Conservation (phyloP, 2,329 filamentous ascomycete species). For the Metarhizium album region DNA sequence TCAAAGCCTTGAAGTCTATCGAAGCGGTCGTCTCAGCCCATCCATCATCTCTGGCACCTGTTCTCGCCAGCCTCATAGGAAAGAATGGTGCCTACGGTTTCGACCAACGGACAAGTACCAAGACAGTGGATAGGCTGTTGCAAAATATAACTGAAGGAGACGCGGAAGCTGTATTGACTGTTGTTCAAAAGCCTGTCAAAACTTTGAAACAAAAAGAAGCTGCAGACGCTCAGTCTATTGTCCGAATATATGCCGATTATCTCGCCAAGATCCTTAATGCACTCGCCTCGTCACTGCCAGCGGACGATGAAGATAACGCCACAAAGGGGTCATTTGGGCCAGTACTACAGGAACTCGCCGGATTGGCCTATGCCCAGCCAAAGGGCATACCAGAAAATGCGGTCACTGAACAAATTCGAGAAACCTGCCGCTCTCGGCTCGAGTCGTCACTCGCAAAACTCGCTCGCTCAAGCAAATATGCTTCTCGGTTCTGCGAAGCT, state of each 20-base stretch:
- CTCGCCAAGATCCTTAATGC: constrained; percentile 40
- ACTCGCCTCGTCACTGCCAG: constrained; percentile 13
- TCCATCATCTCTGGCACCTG: constrained; percentile 44
- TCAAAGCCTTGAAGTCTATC: constrained; percentile 63
- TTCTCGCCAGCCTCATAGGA: constrained; percentile 59
- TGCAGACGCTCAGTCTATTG: constrained; percentile 19
- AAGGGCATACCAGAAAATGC: constrained; percentile 29
- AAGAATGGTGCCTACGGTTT: constrained; percentile 66
- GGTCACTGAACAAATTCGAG: constrained; percentile 40
- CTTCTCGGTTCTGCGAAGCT: constrained; percentile 41
- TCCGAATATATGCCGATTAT: constrained; percentile 43
- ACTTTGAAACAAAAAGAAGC: constrained; percentile 17
- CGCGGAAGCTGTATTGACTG: constrained; percentile 39
- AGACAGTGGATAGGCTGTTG: constrained; percentile 68
- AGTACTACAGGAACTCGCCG: constrained; percentile 42
- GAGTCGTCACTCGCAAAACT: constrained; percentile 48
- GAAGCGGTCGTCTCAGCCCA: constrained; percentile 52
- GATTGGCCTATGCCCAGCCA: constrained; percentile 42
- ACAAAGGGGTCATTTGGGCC: constrained; percentile 19
- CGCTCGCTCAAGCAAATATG: constrained; percentile 41
- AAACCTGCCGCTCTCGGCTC: constrained; percentile 45
- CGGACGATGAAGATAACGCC: constrained; percentile 19
- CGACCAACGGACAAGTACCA: constrained; percentile 76
- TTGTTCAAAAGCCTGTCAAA: constrained; percentile 34
- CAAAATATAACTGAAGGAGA: constrained; percentile 46